phyloP scores from a whole-genome alignment of 192 early-diverging fungal species.

The Phlyctochytrium bullatum region DNA sequence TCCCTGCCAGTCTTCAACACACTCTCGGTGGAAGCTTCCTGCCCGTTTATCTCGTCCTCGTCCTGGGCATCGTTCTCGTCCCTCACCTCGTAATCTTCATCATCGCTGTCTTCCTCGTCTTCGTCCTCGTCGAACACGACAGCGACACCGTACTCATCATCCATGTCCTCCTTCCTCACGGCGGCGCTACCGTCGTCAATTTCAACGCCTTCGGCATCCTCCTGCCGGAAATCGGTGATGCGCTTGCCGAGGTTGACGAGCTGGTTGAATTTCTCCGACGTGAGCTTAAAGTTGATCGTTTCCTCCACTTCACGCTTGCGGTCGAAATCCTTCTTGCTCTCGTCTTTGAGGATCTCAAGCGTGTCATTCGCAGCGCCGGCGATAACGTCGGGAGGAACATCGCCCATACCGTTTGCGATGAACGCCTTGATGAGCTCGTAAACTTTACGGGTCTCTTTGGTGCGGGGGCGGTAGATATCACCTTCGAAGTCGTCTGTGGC shows the following conservation, averaged over 20 bases:
- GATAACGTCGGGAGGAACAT: conserved; percentile 88
- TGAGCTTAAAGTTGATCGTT: conserved; percentile 60
- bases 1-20: conserved; percentile 24
- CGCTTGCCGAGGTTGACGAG: conserved; percentile 91
- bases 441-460: conserved; percentile 81
- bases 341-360: conserved; percentile 79
- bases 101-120: conserved; percentile 77
- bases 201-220: conserved; percentile 49
- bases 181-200: conserved; percentile 54
- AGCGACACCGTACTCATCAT: conserved; percentile 89
- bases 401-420: conserved; percentile 72
- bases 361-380: conserved; percentile 85
- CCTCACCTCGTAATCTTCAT: conserved; percentile 53
- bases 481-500: conserved; percentile 88
- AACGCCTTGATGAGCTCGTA: conserved; percentile 90
- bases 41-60: conserved; percentile 68
- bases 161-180: conserved; percentile 42
- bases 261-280: conserved; percentile 79
- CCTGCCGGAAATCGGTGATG: conserved; percentile 82
- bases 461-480: conserved; percentile 81
- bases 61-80: conserved; percentile 60
- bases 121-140: conserved; percentile 97
- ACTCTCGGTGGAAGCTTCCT: conserved; percentile 32
- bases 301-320: conserved; percentile 82
- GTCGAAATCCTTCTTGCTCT: conserved; percentile 81